These are phyloP conservation scores for Holtermanniella nyarrowii DNA, from an alignment of 768 basidiomycete species.

Conservation along the genomic window DNA sequence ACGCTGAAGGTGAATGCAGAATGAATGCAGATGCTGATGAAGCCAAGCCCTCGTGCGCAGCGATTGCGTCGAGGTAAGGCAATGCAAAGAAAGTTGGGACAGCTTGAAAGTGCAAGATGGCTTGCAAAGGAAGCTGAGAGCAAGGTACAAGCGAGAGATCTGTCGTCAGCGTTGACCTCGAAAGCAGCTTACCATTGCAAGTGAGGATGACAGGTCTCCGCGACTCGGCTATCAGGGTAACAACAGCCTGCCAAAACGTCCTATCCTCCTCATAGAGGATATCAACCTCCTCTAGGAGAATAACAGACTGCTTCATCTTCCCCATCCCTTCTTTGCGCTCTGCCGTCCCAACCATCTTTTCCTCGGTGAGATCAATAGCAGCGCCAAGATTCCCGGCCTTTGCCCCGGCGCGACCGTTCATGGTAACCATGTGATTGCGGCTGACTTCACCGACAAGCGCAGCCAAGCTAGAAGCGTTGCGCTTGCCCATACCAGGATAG, in stretches of 20 bases:
- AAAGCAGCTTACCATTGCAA: conserved; percentile 65
- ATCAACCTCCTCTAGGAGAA: conserved; percentile 91
- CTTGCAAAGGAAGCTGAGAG: conserved; percentile 65
- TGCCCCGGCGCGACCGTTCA: not conserved
- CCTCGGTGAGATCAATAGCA: not conserved
- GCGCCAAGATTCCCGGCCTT: not conserved
- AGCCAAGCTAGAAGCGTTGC: conserved; percentile 67
- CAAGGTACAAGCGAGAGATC: conserved; percentile 65
- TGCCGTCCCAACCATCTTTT: conserved; percentile 2
- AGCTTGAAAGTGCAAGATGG: conserved; percentile 55
- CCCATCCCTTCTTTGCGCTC: conserved; percentile 1
- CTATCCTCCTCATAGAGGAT: conserved; percentile 71
- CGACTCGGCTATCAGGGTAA: conserved; percentile 69
- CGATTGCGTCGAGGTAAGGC: conserved; percentile 60
- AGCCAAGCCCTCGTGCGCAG: conserved; percentile 30
- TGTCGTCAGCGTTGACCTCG: conserved; percentile 33
- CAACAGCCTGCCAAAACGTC: conserved; percentile 75
- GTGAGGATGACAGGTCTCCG: conserved; percentile 84
- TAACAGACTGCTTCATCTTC: conserved; percentile 64
- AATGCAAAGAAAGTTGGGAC: conserved; percentile 50
- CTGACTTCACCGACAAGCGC: conserved; percentile 82
- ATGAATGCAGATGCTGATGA: conserved; percentile 10
- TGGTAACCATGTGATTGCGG: conserved; percentile 69
- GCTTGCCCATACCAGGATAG: conserved; percentile 84
- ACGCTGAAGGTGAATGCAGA: conserved; percentile 16